phyloP scores from a whole-genome alignment of 1,284 basidiomycete species.

The Cutaneotrichosporon curvatum region DNA sequence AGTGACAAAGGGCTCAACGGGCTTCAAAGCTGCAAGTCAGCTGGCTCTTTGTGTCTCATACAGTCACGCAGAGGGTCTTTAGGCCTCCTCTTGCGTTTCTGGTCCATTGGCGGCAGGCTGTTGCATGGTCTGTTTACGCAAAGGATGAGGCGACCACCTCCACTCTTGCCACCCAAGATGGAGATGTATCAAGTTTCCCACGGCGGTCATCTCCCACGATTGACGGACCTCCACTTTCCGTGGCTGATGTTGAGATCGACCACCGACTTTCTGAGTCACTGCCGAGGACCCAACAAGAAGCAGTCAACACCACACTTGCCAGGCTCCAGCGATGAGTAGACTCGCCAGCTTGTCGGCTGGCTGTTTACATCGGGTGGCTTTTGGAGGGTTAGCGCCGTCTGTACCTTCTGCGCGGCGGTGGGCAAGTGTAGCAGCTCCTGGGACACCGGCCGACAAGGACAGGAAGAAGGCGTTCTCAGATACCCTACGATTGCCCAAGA shows the following conservation, averaged over 20 bases:
- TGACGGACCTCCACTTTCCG: conserved; percentile 3
- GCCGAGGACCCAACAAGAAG: no score
- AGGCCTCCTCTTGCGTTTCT: background rate
- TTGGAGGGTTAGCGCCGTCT: background rate
- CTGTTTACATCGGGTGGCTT: background rate
- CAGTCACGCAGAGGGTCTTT: background rate
- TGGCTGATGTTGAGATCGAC: no score
- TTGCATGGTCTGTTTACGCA: background rate
- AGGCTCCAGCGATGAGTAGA: conserved; percentile 8
- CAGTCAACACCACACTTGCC: no score
- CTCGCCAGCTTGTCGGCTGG: conserved; percentile 4
- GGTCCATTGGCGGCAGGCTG: background rate
- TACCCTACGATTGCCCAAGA: conserved; percentile 77
- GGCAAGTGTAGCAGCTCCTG: background rate
- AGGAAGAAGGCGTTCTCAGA: conserved; percentile 51
- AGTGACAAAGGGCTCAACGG: background rate
- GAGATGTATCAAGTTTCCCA: conserved; percentile 4
- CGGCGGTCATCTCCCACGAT: background rate
- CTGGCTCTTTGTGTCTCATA: no score
- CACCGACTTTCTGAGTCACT: no score
- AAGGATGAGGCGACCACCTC: background rate
- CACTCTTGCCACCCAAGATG: background rate
- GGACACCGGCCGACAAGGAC: background rate
- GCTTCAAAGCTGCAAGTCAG: no score
- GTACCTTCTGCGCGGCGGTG: background rate